Percentiles rank a stretch among this genome's conserved stretches.
phyloP scores from a whole-genome alignment of 805 yeast genomes.

The Candida railenensis region DNA sequence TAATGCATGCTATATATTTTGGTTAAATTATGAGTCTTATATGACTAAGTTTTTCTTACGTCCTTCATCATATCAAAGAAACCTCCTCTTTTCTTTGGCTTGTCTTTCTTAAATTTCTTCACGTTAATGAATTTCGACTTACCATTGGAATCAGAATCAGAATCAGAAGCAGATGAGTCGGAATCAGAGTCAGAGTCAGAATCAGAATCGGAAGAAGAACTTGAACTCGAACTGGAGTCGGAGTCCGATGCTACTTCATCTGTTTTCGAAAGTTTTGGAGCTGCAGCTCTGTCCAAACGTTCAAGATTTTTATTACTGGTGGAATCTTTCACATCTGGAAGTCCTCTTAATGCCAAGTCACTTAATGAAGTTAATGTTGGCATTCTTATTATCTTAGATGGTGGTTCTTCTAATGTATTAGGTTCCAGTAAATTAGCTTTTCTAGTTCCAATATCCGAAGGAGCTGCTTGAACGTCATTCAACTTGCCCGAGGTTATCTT shows the following conservation, averaged over 20 bases:
- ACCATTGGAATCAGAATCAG: constrained; percentile 11
- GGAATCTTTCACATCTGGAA: constrained; percentile 63
- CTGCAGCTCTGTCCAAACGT: neutral
- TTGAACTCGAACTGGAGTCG: constrained; percentile 10
- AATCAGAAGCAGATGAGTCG: neutral
- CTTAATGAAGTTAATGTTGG: constrained; percentile 52
- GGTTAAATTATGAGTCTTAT: neutral
- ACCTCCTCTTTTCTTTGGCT: constrained; percentile 24
- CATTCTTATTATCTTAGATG: constrained; percentile 12
- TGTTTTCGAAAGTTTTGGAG: constrained; percentile 2
- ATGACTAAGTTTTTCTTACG: constrained; percentile 15
- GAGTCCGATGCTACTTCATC: constrained; percentile 4
- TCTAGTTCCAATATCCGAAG: neutral
- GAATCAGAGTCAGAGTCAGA: constrained; percentile 8
- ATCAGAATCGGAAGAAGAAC: constrained; percentile 9
- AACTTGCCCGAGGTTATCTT: neutral
- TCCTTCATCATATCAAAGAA: constrained; percentile 32
- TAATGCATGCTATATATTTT: neutral
- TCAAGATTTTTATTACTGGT: constrained; percentile 7
- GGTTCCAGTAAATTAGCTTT: neutral
- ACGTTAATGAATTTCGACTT: constrained; percentile 23
- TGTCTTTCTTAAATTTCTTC: constrained; percentile 18
- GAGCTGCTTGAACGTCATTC: neutral
- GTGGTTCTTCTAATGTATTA: neutral
- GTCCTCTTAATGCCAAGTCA: constrained; percentile 61